Conservation (phyloP, 371 early-diverging fungal genomes). For the Basidiobolus meristosporus region DNA sequence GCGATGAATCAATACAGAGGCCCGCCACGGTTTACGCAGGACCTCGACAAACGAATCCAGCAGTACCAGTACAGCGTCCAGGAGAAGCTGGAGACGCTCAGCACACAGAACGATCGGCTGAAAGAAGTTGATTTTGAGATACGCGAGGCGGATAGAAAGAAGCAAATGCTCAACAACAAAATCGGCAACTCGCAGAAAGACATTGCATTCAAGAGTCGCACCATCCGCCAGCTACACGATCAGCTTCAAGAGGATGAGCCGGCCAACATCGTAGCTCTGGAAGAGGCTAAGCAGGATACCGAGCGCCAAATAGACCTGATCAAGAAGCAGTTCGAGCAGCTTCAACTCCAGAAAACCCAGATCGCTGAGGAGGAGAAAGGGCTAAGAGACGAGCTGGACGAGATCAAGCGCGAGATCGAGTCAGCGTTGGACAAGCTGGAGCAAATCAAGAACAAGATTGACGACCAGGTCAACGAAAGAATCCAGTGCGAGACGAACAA, state of each 20-base stretch:
- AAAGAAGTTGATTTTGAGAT: background rate
- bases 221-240: slow-evolving; percentile 6
- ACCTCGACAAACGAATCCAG: slow-evolving; percentile 17
- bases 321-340: slow-evolving; percentile 16
- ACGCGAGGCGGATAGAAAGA: slow-evolving; percentile 4
- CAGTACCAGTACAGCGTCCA: slow-evolving; percentile 9
- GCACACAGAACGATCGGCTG: slow-evolving; percentile 10
- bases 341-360: slow-evolving; percentile 6
- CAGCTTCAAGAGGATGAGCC: slow-evolving; percentile 27
- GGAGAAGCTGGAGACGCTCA: slow-evolving; percentile 8
- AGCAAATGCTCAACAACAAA: slow-evolving; percentile 4
- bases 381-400: slow-evolving; percentile 7
- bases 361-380: slow-evolving; percentile 9
- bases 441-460: background rate
- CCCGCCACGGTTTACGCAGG: slow-evolving; percentile 21
- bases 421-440: background rate
- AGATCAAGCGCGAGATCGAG: slow-evolving; percentile 1
- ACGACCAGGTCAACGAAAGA: background rate
- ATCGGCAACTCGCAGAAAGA: slow-evolving; percentile 1
- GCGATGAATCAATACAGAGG: slow-evolving; percentile 18
- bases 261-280: slow-evolving; percentile 27
- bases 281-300: slow-evolving; percentile 20
- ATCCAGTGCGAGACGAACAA: background rate
- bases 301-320: slow-evolving; percentile 18
- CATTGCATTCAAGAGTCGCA: background rate